These are phyloP conservation scores for Sophora flavescens DNA, from an alignment of 306 rosid genomes.

Conservation along the genomic window DNA sequence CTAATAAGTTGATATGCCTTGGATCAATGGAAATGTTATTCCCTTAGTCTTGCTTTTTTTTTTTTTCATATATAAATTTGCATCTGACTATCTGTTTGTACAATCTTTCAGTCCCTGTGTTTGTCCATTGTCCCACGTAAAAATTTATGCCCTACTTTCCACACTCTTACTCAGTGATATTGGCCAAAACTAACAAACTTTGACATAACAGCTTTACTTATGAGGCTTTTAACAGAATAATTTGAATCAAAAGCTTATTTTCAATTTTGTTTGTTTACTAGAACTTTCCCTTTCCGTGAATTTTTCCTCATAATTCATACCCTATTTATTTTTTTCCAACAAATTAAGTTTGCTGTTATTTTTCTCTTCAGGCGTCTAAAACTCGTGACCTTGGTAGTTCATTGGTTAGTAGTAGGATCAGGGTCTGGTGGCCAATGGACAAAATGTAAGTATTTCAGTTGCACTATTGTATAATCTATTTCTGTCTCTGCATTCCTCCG, in stretches of 20 bases:
- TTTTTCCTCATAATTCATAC: constrained; percentile 16
- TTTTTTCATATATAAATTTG: neutral
- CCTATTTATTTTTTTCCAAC: neutral
- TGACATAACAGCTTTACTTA: neutral
- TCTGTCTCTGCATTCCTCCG: constrained; percentile 21
- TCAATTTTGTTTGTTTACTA: neutral
- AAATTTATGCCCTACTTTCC: neutral
- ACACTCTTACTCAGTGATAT: neutral
- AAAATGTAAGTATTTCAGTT: constrained; percentile 60
- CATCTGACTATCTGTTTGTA: neutral
- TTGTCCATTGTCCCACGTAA: neutral
- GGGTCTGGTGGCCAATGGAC: constrained; percentile 92
- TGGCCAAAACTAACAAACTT: neutral
- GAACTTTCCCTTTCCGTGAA: neutral
- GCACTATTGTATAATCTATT: constrained; percentile 30
- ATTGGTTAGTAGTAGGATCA: constrained; percentile 68
- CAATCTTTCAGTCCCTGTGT: neutral
- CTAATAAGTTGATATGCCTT: no score
- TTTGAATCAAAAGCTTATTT: constrained; percentile 28
- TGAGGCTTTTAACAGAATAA: neutral
- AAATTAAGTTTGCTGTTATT: neutral
- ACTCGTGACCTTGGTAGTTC: constrained; percentile 38
- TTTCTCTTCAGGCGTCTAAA: constrained; percentile 54
- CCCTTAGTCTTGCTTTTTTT: neutral
- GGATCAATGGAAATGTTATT: neutral